phyloP scores from a whole-genome alignment of 2,329 filamentous ascomycete species.

The Phaeosphaeria sp. region DNA sequence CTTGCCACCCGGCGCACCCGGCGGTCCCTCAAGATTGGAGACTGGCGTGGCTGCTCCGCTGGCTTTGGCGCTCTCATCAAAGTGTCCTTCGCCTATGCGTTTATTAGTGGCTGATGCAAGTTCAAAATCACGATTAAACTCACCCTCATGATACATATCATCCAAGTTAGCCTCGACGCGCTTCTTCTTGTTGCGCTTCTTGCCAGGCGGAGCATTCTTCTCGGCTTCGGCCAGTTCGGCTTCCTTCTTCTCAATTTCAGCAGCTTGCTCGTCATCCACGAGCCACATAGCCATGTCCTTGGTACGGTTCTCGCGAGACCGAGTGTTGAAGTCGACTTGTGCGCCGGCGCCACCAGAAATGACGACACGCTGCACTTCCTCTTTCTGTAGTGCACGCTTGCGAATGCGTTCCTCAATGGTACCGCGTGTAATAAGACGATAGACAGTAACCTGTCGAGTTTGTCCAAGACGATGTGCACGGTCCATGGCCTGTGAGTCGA shows the following conservation, averaged over 20 bases:
- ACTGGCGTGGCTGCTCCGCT: conserved; percentile 87
- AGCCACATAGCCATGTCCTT: conserved; percentile 99
- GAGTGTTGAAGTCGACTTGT: conserved; percentile 95
- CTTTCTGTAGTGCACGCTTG: conserved; percentile 95
- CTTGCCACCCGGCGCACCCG: conserved; percentile 50
- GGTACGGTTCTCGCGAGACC: conserved; percentile 87
- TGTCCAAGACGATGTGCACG: conserved; percentile 97
- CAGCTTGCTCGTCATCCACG: conserved; percentile 94
- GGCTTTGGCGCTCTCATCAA: conserved; percentile 85
- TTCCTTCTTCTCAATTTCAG: conserved; percentile 90
- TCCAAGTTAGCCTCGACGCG: conserved; percentile 73
- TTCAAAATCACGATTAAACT: conserved; percentile 46
- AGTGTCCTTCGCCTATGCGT: conserved; percentile 84
- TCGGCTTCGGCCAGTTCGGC: conserved; percentile 78
- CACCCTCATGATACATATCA: conserved; percentile 99
- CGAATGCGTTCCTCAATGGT: conserved; percentile 98
- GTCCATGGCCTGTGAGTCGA: conserved; percentile 99
- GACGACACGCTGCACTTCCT: conserved; percentile 97
- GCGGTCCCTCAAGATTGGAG: conserved; percentile 50
- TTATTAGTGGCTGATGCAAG: conserved; percentile 29
- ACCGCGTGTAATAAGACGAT: conserved; percentile 93
- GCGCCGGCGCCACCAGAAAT: conserved; percentile 84
- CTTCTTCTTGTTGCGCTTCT: conserved; percentile 67
- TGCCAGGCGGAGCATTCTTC: conserved; percentile 49
- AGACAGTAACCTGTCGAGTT: conserved; percentile 94